These are phyloP conservation scores for Botrytis deweyae DNA, from an alignment of 2,329 filamentous ascomycete species.

Conservation along the genomic window DNA sequence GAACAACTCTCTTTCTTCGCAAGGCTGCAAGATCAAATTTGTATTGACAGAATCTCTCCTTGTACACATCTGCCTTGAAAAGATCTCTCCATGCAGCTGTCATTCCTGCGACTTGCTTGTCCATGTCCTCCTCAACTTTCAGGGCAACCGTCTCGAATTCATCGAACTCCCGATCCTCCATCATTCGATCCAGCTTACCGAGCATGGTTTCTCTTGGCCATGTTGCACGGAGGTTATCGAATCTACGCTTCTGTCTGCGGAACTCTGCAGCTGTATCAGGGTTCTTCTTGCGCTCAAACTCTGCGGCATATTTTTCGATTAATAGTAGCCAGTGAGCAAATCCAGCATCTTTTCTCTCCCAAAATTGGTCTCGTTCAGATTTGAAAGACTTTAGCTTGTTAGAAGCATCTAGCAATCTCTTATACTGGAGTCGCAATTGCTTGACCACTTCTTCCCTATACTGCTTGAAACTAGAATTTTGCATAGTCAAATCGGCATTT, in stretches of 20 bases:
- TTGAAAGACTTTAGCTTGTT: not conserved
- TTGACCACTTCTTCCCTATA: not conserved
- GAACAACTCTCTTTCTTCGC: not conserved
- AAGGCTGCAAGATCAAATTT: not conserved
- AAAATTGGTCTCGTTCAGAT: not conserved
- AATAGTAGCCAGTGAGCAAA: not conserved
- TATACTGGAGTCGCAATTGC: not conserved
- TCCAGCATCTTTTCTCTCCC: not conserved
- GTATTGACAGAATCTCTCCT: not conserved
- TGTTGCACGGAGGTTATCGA: not conserved
- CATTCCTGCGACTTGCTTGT: not conserved
- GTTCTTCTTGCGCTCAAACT: not conserved
- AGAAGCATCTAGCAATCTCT: not conserved
- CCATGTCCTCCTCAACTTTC: not conserved
- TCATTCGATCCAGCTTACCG: not conserved
- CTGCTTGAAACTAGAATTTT: not conserved
- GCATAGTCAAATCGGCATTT: not conserved
- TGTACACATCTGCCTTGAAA: not conserved
- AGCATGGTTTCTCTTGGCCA: conserved; percentile 2
- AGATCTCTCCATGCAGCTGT: not conserved
- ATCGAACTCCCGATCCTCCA: not conserved
- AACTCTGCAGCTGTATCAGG: not conserved
- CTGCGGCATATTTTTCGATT: not conserved
- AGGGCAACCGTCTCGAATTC: not conserved
- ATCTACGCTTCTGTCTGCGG: not conserved